These are phyloP conservation scores for Nothophaeocryptopus gaeumannii DNA, from an alignment of 2,329 filamentous ascomycete species.

Conservation along the genomic window DNA sequence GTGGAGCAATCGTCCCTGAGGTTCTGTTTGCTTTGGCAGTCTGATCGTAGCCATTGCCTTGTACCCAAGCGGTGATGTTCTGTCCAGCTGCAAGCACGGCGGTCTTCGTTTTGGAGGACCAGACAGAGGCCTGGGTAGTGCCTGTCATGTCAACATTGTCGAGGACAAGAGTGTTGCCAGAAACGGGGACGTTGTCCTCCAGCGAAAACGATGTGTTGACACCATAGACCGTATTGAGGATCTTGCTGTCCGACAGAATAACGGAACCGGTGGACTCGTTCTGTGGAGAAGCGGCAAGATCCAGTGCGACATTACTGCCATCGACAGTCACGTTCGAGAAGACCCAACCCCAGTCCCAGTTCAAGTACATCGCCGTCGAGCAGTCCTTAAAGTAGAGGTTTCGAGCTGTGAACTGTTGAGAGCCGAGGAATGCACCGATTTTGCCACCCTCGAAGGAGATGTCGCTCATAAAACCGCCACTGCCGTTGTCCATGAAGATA, in stretches of 20 bases:
- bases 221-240: conserved; percentile 72
- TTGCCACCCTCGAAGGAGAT: conserved; percentile 60
- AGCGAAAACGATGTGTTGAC: conserved; percentile 73
- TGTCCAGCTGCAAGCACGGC: conserved; percentile 65
- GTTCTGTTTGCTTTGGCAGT: conserved; percentile 38
- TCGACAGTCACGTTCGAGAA: conserved; percentile 47
- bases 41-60: conserved; percentile 70
- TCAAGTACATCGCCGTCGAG: conserved; percentile 52
- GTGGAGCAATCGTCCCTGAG: conserved; percentile 9
- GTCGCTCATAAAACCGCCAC: conserved; percentile 53
- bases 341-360: conserved; percentile 56
- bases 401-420: conserved; percentile 60
- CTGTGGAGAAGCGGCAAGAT: conserved; percentile 46
- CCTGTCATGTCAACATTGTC: conserved; percentile 87
- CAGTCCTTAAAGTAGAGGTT: conserved; percentile 52
- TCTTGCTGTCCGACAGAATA: conserved; percentile 74
- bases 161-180: conserved; percentile 78
- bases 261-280: conserved; percentile 71
- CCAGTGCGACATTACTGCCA: conserved; percentile 46
- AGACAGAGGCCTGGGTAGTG: conserved; percentile 60
- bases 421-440: conserved; percentile 59
- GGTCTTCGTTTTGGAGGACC: conserved; percentile 51
- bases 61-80: conserved; percentile 68
- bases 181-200: conserved; percentile 57
- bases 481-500: conserved; percentile 37